phyloP scores from a whole-genome alignment of 2,329 filamentous ascomycete species.

The Macrophomina tecta region DNA sequence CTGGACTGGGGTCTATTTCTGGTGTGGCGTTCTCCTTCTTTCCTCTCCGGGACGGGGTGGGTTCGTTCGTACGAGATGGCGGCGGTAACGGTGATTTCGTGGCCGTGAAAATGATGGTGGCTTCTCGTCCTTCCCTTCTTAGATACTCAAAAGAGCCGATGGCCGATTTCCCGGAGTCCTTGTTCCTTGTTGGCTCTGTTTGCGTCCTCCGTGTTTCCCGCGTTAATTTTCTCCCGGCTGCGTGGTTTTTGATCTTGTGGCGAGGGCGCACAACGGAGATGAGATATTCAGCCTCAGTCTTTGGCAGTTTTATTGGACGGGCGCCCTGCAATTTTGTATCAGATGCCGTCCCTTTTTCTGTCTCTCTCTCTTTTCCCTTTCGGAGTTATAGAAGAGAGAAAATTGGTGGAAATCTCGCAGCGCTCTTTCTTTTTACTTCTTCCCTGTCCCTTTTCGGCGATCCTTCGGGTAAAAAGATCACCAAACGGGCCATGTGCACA shows the following conservation, averaged over 20 bases:
- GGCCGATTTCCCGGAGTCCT: too few species aligned
- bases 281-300: neutral
- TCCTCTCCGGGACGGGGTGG: neutral
- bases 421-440: neutral
- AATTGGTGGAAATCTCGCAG: neutral
- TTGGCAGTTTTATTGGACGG: neutral
- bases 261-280: neutral
- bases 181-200: too few species aligned
- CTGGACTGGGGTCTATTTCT: slow-evolving; percentile 2
- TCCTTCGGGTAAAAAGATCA: slow-evolving; percentile 5
- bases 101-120: too few species aligned
- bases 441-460: slow-evolving; percentile 10
- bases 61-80: neutral
- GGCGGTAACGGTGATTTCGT: slow-evolving; percentile 2
- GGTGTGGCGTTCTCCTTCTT: neutral
- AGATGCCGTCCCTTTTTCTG: too few species aligned
- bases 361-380: too few species aligned
- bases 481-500: neutral
- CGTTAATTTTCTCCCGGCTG: too few species aligned
- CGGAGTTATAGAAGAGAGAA: neutral
- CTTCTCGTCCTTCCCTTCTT: too few species aligned
- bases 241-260: neutral
- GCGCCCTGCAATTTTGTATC: neutral
- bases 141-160: too few species aligned
- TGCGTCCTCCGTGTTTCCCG: too few species aligned